Evolutionary conservation across 208 protist species (phyloP).

Genomic region (Porcisia deanei): DNA sequence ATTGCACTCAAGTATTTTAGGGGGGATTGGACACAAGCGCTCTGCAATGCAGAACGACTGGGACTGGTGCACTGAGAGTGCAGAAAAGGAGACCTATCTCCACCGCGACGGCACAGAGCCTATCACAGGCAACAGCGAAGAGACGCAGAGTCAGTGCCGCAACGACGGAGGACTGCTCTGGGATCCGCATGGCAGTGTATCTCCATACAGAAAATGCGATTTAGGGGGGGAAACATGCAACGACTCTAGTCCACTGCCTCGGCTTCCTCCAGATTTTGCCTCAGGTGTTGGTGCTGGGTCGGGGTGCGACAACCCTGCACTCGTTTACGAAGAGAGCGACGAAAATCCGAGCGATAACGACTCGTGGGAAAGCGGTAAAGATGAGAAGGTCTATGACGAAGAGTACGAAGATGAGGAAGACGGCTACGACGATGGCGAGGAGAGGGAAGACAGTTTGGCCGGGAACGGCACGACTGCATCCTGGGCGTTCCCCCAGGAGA

Average conservation of each 20-base stretch:
- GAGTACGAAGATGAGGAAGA: neutral
- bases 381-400: neutral
- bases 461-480: neutral
- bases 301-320: neutral
- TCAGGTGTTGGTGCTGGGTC: neutral
- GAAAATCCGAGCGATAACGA: neutral
- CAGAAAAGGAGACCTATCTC: neutral
- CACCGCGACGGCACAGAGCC: neutral
- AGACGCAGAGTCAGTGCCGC: conserved; percentile 11
- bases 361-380: neutral
- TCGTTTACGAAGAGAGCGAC: conserved; percentile 3
- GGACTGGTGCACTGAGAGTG: neutral
- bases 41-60: conserved; percentile 8
- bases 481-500: neutral
- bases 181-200: neutral
- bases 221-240: neutral
- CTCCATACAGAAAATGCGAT: neutral
- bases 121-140: conserved; percentile 19
- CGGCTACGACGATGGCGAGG: neutral
- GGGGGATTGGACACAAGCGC: neutral
- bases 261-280: conserved; percentile 7
- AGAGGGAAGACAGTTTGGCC: neutral
- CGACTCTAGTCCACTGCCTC: conserved; percentile 15
- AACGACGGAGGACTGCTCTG: neutral
- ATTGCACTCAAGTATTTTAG: neutral